phyloP scores from a whole-genome alignment of 371 early-diverging fungal species.

The Mucor piriformis region DNA sequence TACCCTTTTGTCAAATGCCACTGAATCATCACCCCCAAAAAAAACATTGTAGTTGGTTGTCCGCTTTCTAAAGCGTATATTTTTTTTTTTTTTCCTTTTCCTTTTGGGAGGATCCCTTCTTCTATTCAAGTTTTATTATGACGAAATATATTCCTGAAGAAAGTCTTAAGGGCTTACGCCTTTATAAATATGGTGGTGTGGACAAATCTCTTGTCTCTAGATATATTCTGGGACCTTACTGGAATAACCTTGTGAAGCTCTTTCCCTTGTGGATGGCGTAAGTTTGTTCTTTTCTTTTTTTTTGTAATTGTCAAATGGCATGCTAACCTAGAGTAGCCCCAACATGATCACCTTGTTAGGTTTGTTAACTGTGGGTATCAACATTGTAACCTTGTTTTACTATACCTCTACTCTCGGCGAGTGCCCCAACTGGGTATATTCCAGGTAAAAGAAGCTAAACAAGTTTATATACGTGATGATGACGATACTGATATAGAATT shows the following conservation, averaged over 20 bases:
- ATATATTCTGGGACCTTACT: constrained; percentile 87
- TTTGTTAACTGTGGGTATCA: constrained; percentile 78
- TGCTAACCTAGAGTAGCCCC: constrained; percentile 67
- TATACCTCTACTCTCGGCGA: constrained; percentile 81
- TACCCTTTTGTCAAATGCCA: too few species aligned
- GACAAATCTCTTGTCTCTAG: constrained; percentile 91
- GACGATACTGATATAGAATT: not conserved
- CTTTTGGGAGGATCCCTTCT: not conserved
- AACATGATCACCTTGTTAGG: constrained; percentile 97
- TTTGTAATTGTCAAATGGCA: not conserved
- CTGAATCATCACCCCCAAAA: too few species aligned
- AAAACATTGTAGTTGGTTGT: too few species aligned
- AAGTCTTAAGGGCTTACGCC: constrained; percentile 61
- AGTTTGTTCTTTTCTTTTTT: constrained; percentile 22
- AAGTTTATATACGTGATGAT: not conserved
- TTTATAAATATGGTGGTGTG: constrained; percentile 82
- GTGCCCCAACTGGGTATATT: constrained; percentile 88
- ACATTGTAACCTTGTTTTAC: constrained; percentile 71
- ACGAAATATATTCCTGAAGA: constrained; percentile 43
- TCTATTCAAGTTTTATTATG: not conserved
- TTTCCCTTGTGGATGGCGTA: constrained; percentile 94
- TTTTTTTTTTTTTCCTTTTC: not conserved
- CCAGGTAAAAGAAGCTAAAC: constrained; percentile 45
- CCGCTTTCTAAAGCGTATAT: too few species aligned
- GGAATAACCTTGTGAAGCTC: constrained; percentile 84